phyloP scores from a whole-genome alignment of 345 rosid species.

The Trapa bicornis region DNA sequence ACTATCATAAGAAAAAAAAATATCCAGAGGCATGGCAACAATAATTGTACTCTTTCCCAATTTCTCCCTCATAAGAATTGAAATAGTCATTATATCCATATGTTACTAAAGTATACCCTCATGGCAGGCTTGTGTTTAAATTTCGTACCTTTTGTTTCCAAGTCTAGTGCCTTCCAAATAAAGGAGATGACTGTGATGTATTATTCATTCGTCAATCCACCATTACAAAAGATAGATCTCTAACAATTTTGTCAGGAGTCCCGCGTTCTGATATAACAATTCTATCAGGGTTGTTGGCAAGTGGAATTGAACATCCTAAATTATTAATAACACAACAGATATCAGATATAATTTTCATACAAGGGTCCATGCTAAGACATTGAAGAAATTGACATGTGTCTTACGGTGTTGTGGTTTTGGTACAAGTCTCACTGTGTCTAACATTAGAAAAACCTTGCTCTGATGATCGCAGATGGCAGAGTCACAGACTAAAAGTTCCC shows the following conservation, averaged over 20 bases:
- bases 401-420: constrained; percentile 70
- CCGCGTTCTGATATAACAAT: constrained; percentile 50
- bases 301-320: constrained; percentile 74
- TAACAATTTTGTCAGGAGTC: constrained; percentile 42
- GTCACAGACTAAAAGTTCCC: constrained; percentile 4
- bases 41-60: neutral
- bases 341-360: constrained; percentile 8
- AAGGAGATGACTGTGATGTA: constrained; percentile 35
- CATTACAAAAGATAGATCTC: constrained; percentile 43
- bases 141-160: constrained; percentile 72
- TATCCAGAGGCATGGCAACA: neutral
- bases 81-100: neutral
- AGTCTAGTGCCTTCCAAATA: constrained; percentile 82
- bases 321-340: constrained; percentile 7
- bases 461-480: constrained; percentile 84
- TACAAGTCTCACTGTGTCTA: constrained; percentile 68
- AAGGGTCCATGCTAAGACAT: constrained; percentile 11
- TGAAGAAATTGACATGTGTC: constrained; percentile 14
- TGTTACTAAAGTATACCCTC: constrained; percentile 41
- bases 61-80: neutral
- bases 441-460: constrained; percentile 50
- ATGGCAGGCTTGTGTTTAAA: constrained; percentile 54
- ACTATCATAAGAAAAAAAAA: neutral
- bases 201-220: constrained; percentile 38
- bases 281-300: constrained; percentile 49